Conservation (phyloP, 2,329 filamentous ascomycete genomes). For the Cordyceps fumosorosea region DNA sequence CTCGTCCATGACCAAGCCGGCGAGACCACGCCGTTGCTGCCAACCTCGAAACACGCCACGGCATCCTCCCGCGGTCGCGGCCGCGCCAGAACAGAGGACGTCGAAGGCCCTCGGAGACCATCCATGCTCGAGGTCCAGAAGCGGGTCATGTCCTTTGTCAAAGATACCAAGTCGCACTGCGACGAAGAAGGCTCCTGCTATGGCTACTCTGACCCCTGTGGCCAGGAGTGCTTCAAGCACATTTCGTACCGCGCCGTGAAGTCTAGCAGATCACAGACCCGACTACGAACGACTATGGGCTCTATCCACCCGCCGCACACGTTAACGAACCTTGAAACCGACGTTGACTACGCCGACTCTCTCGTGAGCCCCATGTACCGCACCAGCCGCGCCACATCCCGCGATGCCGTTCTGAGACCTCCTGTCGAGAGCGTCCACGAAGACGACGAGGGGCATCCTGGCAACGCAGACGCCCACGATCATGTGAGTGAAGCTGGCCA, state of each 20-base stretch:
- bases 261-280: constrained; percentile 28
- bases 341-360: constrained; percentile 23
- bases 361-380: constrained; percentile 28
- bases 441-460: constrained; percentile 20
- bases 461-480: constrained; percentile 36
- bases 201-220: constrained; percentile 59
- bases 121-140: constrained; percentile 50
- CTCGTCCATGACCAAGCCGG: constrained; percentile 17
- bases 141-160: constrained; percentile 57
- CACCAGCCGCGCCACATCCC: constrained; percentile 33
- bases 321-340: constrained; percentile 23
- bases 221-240: constrained; percentile 60
- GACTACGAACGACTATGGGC: constrained; percentile 38
- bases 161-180: constrained; percentile 57
- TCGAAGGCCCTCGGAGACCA: constrained; percentile 35
- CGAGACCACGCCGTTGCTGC: constrained; percentile 47
- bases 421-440: constrained; percentile 11
- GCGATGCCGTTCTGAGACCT: constrained; percentile 26
- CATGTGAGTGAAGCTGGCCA: constrained; percentile 7
- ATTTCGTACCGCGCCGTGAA: constrained; percentile 31
- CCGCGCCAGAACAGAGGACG: constrained; percentile 23
- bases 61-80: constrained; percentile 16
- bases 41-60: constrained; percentile 21
- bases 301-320: constrained; percentile 21
- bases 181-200: constrained; percentile 55